Base-by-base conservation (phyloP, 2,329 filamentous ascomycete species). In the Stemphylium vesicarium region DNA sequence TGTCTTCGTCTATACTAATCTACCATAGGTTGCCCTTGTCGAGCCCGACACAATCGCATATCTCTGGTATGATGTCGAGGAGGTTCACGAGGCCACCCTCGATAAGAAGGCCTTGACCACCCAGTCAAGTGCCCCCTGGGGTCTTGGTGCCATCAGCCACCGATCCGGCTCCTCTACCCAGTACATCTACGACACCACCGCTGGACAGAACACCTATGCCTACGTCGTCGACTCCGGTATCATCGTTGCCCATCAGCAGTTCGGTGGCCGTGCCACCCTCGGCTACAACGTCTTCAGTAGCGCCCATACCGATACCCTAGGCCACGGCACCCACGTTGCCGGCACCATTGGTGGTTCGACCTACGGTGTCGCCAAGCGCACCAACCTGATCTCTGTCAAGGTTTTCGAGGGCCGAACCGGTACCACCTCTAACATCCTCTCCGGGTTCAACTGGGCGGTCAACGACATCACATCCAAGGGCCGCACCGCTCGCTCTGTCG, bases 141-240 rank as follows among this genome's bases (percentile, higher is more conserved):
- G 77, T 31, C 66, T 79, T 6, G 71, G 66, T 18, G 70, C 74
- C 16, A 73, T 78, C 47, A 74, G 73, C 3, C 71, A 77, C 41
- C 24, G 45, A 3, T 57, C 60, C 10, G 64, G 69, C 13, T 72
- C 70, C 12, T 64, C 62, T 31, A 68, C 53, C 2, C 62, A 63
- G 12, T 77, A 77, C 49, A 51, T 71, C 29, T 78, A 74, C 51
- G 76, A 78, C 45, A 60, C 56, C 49, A 68, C 65, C 38, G 71
- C 74, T 42, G 75, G 75, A 33, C 49, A 63, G 26, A 68, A 68
- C 22, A 70, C 70, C 63, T 86, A 82, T 16, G 83, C 80, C 24
- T 89, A 84, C 69, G 76, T 89, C 15, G 80, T 89, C 24, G 87
- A 89, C 72, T 88, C 86, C 10, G 87, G 87, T 57, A 83, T 89